Conservation (phyloP, 345 rosid genomes). For the Camelina sativa region DNA sequence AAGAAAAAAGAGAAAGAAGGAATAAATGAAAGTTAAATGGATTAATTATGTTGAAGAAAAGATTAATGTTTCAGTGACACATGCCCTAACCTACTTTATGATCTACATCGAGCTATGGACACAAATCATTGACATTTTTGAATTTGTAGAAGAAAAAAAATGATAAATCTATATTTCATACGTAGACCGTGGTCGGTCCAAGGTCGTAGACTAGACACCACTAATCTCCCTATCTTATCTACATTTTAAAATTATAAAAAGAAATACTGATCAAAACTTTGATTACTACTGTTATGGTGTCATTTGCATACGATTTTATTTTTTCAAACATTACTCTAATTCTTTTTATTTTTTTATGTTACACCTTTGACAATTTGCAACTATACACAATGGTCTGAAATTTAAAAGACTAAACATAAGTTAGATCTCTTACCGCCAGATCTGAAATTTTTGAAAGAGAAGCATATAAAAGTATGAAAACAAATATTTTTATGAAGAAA, state of each 20-base stretch:
- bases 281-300: neutral
- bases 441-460: neutral
- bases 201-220: slow-evolving; percentile 47
- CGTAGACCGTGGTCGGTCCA: slow-evolving; percentile 49
- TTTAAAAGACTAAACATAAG: no score
- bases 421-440: neutral
- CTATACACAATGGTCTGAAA: neutral
- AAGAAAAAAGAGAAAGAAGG: neutral
- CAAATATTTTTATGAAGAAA: neutral
- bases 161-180: slow-evolving; percentile 29
- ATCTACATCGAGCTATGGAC: slow-evolving; percentile 46
- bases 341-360: no score
- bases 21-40: neutral
- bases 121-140: slow-evolving; percentile 44
- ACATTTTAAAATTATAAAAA: neutral
- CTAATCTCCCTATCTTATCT: slow-evolving; percentile 36
- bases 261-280: slow-evolving; percentile 6
- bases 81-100: slow-evolving; percentile 47
- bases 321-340: no score
- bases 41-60: slow-evolving; percentile 11
- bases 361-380: neutral
- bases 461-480: neutral
- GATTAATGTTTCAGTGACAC: slow-evolving; percentile 30
- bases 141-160: neutral
- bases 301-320: no score